Base-by-base conservation (phyloP, 345 rosid genomes). In the Ceriops zippeliana region DNA sequence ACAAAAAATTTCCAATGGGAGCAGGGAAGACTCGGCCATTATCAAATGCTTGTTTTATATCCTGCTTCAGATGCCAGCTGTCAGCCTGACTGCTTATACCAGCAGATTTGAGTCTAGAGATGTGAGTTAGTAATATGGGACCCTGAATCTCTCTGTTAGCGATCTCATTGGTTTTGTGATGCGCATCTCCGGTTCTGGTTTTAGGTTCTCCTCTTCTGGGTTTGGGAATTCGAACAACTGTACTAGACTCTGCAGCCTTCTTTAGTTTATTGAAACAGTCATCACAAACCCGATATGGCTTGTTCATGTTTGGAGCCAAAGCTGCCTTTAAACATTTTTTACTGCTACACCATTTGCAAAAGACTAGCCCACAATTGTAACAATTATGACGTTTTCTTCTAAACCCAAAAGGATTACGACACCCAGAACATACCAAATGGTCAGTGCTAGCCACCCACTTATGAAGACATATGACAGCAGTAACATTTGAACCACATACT, bases 321-420 rank as follows among this genome's bases (percentile, higher is more conserved):
- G 96, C 84, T 69, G 96, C 97, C 82, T 83, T 87, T 79, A 87
- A 54, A 70, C 91, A 87, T 80, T 89, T 92, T 70, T 79, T 89
- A 79, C 81, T 80, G 66, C 89, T 87, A 81, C 98, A 92, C 49
- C 78, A 84, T 73, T 90, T 92, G 86, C 98, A 92, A 70, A 92
- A 90, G 49, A 90, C 86, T 24, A 92, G 66, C 56, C 98, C 98
- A 63, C 98, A 92, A 66, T 92, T 92, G 79, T 92, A 92, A 82
- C 98, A 92, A 75, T 90, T 92, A 85, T 90, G 98, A 20, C 93
- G 93, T 76, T 93, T 93, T 83, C 97, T 89, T 81, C 89, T 83
- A 62, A 93, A 90, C 66, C 82, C 86, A 72, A 90, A 93, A 53
- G 86, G 90, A 74, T 89, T 87, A 21, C 75, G 97, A 51, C 98